These are phyloP conservation scores for Diplodia corticola DNA, from an alignment of 2,329 filamentous ascomycete genomes.

Conservation along the genomic window DNA sequence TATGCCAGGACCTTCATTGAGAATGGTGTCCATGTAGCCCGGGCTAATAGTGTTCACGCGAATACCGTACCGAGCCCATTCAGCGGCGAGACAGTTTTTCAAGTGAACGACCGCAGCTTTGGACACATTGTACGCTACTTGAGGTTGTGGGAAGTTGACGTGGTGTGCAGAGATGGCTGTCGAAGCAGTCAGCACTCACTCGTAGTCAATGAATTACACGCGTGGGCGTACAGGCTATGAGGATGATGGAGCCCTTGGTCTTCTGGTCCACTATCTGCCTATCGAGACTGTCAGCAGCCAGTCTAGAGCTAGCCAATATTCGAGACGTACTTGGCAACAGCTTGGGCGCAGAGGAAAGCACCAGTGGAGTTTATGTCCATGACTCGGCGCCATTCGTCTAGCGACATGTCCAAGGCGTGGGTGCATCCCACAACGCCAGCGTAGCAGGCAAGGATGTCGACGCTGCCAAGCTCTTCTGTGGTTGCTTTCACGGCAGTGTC, in stretches of 20 bases:
- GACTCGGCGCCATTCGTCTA: constrained; percentile 61
- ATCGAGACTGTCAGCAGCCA: background rate
- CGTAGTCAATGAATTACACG: no score
- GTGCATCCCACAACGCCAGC: constrained; percentile 67
- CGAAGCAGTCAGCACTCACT: background rate
- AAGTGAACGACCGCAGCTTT: constrained; percentile 68
- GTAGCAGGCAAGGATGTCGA: constrained; percentile 63
- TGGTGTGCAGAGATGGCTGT: constrained; percentile 62
- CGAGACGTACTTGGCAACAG: constrained; percentile 50
- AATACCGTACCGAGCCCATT: constrained; percentile 72
- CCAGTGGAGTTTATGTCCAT: constrained; percentile 74
- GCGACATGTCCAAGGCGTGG: constrained; percentile 60
- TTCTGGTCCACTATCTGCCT: constrained; percentile 55
- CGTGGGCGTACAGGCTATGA: constrained; percentile 55
- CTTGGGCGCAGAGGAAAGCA: constrained; percentile 69
- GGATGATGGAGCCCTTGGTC: constrained; percentile 61
- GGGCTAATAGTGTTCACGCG: constrained; percentile 70
- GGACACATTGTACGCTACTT: constrained; percentile 69
- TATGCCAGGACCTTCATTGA: constrained; percentile 66
- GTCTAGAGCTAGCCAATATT: background rate
- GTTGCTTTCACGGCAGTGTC: constrained; percentile 42
- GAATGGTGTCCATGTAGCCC: constrained; percentile 75
- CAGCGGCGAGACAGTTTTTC: constrained; percentile 66
- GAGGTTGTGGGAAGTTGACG: constrained; percentile 72
- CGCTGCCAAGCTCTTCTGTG: constrained; percentile 48